phyloP scores from a whole-genome alignment of 2,329 filamentous ascomycete genomes.

The Fusarium decemcellulare region DNA sequence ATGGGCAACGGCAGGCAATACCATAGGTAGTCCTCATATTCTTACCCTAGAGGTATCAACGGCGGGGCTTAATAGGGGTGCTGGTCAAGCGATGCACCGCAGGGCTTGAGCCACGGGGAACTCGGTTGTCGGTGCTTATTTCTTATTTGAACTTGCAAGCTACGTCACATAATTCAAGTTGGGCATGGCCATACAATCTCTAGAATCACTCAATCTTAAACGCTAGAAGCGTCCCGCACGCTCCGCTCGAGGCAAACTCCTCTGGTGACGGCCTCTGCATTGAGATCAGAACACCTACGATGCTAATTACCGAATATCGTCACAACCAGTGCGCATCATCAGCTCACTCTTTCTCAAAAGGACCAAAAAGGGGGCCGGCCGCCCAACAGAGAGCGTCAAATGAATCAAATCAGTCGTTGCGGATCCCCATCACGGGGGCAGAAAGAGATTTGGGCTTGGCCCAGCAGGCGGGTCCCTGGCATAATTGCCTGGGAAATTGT shows the following conservation, averaged over 20 bases:
- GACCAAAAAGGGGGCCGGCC: conserved; percentile 23
- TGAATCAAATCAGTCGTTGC: conserved; percentile 29
- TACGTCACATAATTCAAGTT: background rate
- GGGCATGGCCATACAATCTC: too few relatives aligned
- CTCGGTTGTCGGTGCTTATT: conserved; percentile 3
- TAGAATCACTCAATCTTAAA: too few relatives aligned
- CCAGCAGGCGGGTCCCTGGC: conserved; percentile 3
- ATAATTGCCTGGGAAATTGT: conserved; percentile 5
- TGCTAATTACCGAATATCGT: background rate
- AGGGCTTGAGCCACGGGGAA: background rate
- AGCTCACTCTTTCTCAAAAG: conserved; percentile 20
- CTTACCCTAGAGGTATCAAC: conserved; percentile 27
- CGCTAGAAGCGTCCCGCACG: too few relatives aligned
- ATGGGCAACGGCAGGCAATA: conserved; percentile 21
- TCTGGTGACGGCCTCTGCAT: background rate
- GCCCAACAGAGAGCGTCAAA: conserved; percentile 10
- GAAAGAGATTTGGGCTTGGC: conserved; percentile 25
- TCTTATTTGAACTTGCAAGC: conserved; percentile 1
- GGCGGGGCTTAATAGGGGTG: background rate
- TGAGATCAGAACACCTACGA: background rate
- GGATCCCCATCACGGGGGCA: conserved; percentile 35
- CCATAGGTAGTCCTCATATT: background rate
- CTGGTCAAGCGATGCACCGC: background rate
- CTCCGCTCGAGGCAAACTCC: background rate
- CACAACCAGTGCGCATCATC: conserved; percentile 14